Base-by-base conservation (phyloP, 345 rosid genomes). In the Euphorbia peplus region DNA sequence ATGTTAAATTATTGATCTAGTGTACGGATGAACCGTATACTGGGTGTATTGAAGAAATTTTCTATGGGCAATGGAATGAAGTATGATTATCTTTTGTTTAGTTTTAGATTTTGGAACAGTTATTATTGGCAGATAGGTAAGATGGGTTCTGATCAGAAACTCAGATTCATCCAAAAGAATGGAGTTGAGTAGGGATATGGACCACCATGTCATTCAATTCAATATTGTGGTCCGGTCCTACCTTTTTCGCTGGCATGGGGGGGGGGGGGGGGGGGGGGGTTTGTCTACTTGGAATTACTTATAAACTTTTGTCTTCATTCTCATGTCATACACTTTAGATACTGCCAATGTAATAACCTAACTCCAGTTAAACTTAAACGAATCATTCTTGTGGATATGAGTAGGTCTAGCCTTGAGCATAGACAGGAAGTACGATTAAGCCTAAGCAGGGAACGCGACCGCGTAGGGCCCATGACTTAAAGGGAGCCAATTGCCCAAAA, bases 181-280 rank as follows among this genome's bases (percentile, higher is more conserved):
- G 29, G 58, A 55, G 35, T 58, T 47, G 58, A 55, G 35, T 44
- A 28, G 15, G 29, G 42, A 67, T 58, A 60, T 48, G 66, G 73
- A 60, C 59, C 37, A 30, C 58, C 59, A 14, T 48, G 37, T 32
- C 59, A 39, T 32, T 19, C 25, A 30, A 39, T 32, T 19, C 25
- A 30, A 15, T 19, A 5, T 4, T 19, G 59, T 51, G 47, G 69
- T 51, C 69, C 69, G 47, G 69, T 51, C 69, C 69, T 65, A 0
- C 44, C 59, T 56, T 69, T 35, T 22, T 2, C 42, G 9, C 42
- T 8, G 42, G 42, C 42, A 39, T 39, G 42, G 42, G n/a, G n/a
- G n/a, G n/a, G n/a, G n/a, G n/a, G n/a, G n/a, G n/a, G n/a, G n/a
- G n/a, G n/a, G n/a, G n/a, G n/a, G n/a, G n/a, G 42, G 37, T 32